Evolutionary conservation across 306 rosid genomes (phyloP).

Genomic region (Sicyos edulis): DNA sequence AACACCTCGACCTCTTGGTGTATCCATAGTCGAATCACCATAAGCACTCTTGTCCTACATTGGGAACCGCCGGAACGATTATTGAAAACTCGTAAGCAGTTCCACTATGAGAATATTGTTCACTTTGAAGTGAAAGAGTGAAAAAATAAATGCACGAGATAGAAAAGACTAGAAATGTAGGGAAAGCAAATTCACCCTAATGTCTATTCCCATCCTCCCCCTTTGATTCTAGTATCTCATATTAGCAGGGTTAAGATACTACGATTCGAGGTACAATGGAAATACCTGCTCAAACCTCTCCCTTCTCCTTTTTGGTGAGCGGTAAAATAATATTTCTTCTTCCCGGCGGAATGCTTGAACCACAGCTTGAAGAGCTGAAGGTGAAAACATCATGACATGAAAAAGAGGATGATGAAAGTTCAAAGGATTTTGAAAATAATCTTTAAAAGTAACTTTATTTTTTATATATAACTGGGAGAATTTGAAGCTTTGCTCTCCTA

Average conservation of each 20-base stretch:
- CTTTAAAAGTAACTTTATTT: background rate
- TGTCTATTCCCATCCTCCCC: too few species aligned
- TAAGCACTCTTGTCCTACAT: conserved; percentile 65
- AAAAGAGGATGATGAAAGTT: background rate
- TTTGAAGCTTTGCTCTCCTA: too few species aligned
- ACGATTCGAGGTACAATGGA: conserved; percentile 16
- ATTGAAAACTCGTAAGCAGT: too few species aligned
- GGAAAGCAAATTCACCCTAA: background rate
- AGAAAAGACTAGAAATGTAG: background rate
- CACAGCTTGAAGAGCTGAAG: conserved; percentile 84
- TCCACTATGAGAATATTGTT: too few species aligned
- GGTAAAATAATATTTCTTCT: conserved; percentile 68
- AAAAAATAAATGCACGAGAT: background rate
- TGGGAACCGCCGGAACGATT: too few species aligned
- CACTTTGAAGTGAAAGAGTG: too few species aligned
- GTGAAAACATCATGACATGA: conserved; percentile 20
- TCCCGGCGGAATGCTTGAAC: conserved; percentile 88
- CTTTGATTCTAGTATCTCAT: background rate
- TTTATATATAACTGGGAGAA: too few species aligned
- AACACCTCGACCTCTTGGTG: conserved; percentile 81
- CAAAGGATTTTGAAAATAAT: background rate
- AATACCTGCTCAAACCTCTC: conserved; percentile 86
- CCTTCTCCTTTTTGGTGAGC: conserved; percentile 73
- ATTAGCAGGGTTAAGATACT: conserved; percentile 2
- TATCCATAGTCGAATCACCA: conserved; percentile 60